These are phyloP conservation scores for Solanum hybrid DNA, from an alignment of 305 asterid species.

Conservation along the genomic window DNA sequence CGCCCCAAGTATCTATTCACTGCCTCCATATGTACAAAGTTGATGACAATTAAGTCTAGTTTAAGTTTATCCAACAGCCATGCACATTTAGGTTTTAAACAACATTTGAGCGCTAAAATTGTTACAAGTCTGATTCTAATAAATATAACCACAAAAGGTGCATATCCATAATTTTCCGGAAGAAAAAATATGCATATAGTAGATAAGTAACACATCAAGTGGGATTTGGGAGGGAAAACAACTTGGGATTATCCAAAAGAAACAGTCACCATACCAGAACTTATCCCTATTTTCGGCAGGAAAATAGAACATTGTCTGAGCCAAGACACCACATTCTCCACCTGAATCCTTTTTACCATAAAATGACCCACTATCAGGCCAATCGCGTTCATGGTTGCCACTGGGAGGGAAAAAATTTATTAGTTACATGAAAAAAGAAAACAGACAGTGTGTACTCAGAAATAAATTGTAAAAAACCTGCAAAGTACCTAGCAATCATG, in stretches of 20 bases:
- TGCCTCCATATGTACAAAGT: background rate
- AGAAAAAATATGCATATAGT: background rate
- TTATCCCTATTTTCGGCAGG: slow-evolving; percentile 92
- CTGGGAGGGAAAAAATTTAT: slow-evolving; percentile 7
- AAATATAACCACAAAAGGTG: background rate
- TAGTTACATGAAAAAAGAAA: background rate
- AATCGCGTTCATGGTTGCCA: slow-evolving; percentile 97
- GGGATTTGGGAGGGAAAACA: background rate
- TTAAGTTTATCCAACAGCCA: background rate
- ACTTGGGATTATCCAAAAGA: background rate
- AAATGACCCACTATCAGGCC: slow-evolving; percentile 92
- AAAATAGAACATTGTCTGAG: slow-evolving; percentile 65
- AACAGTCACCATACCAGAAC: slow-evolving; percentile 41
- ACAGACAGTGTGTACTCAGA: background rate
- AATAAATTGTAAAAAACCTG: background rate
- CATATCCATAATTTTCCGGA: background rate
- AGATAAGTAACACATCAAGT: background rate
- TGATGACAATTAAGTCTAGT: background rate
- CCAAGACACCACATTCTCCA: slow-evolving; percentile 91
- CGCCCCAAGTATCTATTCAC: background rate
- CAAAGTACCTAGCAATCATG: slow-evolving; percentile 75
- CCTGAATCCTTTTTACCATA: slow-evolving; percentile 74
- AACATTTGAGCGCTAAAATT: background rate
- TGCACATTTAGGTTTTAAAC: background rate
- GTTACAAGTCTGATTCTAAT: background rate